Conservation (phyloP, 495 filamentous ascomycete species). For the Daldinia vernicosa region DNA sequence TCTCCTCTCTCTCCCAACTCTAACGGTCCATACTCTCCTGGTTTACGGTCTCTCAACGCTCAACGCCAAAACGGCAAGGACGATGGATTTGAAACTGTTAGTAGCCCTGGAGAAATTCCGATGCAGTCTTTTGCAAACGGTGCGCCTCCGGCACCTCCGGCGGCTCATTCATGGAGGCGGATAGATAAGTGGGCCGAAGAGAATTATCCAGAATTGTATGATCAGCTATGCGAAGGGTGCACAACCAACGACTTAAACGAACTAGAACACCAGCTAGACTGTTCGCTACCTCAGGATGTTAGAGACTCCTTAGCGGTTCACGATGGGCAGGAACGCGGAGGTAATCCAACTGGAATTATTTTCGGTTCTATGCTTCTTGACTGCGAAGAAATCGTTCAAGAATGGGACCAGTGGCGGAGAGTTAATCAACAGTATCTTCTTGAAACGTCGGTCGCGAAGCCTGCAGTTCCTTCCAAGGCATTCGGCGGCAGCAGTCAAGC, state of each 20-base stretch:
- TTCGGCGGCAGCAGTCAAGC: conserved; percentile 65
- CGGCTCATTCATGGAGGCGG: conserved; percentile 87
- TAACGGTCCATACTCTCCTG: conserved; percentile 85
- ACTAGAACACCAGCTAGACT: conserved; percentile 94
- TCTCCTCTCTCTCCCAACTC: conserved; percentile 69
- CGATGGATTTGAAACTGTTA: conserved; percentile 71
- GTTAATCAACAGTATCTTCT: conserved; percentile 90
- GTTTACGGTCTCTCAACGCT: conserved; percentile 78
- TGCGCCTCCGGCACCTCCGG: conserved; percentile 85
- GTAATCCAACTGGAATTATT: conserved; percentile 88
- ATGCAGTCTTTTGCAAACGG: conserved; percentile 97
- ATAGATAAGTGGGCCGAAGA: conserved; percentile 95
- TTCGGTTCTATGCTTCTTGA: conserved; percentile 96
- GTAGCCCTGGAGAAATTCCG: conserved; percentile 81
- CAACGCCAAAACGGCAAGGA: conserved; percentile 64
- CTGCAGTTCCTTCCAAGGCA: conserved; percentile 70
- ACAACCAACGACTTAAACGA: conserved; percentile 97
- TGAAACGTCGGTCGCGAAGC: conserved; percentile 61
- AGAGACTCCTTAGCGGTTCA: conserved; percentile 90
- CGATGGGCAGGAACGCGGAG: conserved; percentile 95
- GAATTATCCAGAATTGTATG: conserved; percentile 92
- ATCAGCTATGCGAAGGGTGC: conserved; percentile 90
- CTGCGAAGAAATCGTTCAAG: conserved; percentile 97
- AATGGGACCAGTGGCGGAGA: conserved; percentile 95
- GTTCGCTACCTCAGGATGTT: conserved; percentile 91